phyloP scores from a whole-genome alignment of 2,329 filamentous ascomycete species.

The Aureobasidium sp. region DNA sequence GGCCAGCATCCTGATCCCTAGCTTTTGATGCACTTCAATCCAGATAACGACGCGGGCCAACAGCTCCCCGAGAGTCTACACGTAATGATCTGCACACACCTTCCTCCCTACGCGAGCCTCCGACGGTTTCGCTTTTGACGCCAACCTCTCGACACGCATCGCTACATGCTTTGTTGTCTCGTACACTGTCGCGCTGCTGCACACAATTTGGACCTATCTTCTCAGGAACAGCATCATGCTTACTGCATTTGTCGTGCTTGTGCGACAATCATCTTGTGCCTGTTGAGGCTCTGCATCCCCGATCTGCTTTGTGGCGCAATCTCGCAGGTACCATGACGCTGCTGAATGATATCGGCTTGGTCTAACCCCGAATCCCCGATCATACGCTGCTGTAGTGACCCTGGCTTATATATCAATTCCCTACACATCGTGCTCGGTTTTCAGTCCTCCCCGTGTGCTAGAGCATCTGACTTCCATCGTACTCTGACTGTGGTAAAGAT shows the following conservation, averaged over 20 bases:
- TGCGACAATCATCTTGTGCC: not conserved
- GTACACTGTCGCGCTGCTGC: not conserved
- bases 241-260: not conserved
- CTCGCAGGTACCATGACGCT: not conserved
- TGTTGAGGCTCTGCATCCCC: constrained; percentile 1
- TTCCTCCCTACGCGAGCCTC: not conserved
- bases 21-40: not conserved
- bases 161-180: not conserved
- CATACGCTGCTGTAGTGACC: not conserved
- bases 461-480: not conserved
- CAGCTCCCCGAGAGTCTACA: constrained; percentile 8
- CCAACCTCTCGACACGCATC: not conserved
- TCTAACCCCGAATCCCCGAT: not conserved
- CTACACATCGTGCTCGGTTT: too few species aligned
- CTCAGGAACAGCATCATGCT: not conserved
- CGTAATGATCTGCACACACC: constrained; percentile 7
- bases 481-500: too few species aligned
- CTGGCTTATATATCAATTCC: not conserved
- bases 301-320: not conserved
- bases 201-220: not conserved
- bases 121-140: not conserved
- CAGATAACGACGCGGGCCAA: constrained; percentile 8
- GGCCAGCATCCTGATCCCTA: not conserved
- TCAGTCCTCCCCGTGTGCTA: not conserved
- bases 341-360: not conserved